Evolutionary conservation across 2,329 filamentous ascomycete species (phyloP).

Genomic region (Colletotrichum gigasporum): DNA sequence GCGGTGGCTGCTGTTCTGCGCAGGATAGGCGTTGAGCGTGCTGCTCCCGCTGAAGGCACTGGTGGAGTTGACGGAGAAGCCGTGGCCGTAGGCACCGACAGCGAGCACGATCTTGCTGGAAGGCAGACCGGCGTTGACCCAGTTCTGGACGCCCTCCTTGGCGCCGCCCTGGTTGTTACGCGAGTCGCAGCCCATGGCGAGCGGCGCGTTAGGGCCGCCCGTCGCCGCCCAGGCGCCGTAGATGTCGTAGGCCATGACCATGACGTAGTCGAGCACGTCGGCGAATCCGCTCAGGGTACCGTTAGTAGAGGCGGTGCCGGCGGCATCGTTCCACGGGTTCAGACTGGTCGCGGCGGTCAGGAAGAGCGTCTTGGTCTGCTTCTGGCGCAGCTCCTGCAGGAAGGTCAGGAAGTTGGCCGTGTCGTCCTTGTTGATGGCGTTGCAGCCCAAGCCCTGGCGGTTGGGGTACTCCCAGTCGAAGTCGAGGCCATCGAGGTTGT

Average conservation of each 20-base stretch:
- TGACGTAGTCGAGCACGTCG: slow-evolving; percentile 23
- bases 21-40: slow-evolving; percentile 24
- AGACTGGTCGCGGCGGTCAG: slow-evolving; percentile 25
- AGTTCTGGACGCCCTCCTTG: slow-evolving; percentile 25
- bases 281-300: slow-evolving; percentile 18
- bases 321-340: slow-evolving; percentile 19
- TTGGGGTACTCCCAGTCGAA: slow-evolving; percentile 36
- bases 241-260: slow-evolving; percentile 30
- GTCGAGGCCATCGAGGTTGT: slow-evolving; percentile 30
- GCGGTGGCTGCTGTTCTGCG: slow-evolving; percentile 27
- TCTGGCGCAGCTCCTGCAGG: slow-evolving; percentile 27
- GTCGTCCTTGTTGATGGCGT: slow-evolving; percentile 22
- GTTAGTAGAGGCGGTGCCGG: not conserved
- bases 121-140: slow-evolving; percentile 21
- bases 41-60: slow-evolving; percentile 15
- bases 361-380: slow-evolving; percentile 27
- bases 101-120: slow-evolving; percentile 25
- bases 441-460: slow-evolving; percentile 30
- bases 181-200: slow-evolving; percentile 12
- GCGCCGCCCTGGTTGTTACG: slow-evolving; percentile 31
- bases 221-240: slow-evolving; percentile 25
- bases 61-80: slow-evolving; percentile 28
- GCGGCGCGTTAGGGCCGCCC: slow-evolving; percentile 23
- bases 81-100: slow-evolving; percentile 27
- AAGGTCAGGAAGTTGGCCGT: slow-evolving; percentile 26